Conservation (phyloP, 768 basidiomycete genomes). For the Collybiopsis confluens region DNA sequence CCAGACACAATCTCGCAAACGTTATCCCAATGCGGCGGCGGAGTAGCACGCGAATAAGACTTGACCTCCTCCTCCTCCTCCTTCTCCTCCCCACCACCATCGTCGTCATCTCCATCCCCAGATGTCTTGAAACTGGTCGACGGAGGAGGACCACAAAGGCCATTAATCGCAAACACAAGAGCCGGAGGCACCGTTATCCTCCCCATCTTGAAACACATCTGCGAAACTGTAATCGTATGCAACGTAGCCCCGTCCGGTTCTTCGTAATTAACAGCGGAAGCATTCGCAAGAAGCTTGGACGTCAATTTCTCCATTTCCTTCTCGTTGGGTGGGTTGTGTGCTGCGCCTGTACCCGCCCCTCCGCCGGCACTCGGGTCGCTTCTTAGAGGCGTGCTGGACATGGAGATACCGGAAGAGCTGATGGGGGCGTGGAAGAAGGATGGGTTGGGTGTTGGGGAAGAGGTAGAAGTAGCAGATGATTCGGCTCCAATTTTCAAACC, state of each 20-base stretch:
- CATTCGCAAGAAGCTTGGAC: conserved; percentile 9
- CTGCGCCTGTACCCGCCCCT: no score
- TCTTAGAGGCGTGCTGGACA: neutral
- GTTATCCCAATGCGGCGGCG: conserved; percentile 45
- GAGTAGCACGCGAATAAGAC: conserved; percentile 35
- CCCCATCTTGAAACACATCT: conserved; percentile 64
- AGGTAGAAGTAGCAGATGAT: neutral
- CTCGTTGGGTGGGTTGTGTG: no score
- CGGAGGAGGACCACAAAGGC: conserved; percentile 36
- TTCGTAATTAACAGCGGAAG: conserved; percentile 18
- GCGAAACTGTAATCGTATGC: conserved; percentile 62
- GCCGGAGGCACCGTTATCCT: conserved; percentile 73
- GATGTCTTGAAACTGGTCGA: neutral
- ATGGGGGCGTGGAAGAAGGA: conserved; percentile 5
- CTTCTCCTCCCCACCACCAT: neutral
- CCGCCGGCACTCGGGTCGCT: no score
- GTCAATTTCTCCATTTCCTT: conserved; percentile 7
- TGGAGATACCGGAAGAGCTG: neutral
- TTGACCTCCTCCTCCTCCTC: conserved; percentile 30
- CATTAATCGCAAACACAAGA: conserved; percentile 56
- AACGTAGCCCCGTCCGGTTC: conserved; percentile 56
- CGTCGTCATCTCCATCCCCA: no score
- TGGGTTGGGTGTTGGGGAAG: neutral
- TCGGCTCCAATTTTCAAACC: no score
- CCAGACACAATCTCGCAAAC: conserved; percentile 34